Conservation (phyloP, 1,284 basidiomycete species). For the Mixia osmundae region DNA sequence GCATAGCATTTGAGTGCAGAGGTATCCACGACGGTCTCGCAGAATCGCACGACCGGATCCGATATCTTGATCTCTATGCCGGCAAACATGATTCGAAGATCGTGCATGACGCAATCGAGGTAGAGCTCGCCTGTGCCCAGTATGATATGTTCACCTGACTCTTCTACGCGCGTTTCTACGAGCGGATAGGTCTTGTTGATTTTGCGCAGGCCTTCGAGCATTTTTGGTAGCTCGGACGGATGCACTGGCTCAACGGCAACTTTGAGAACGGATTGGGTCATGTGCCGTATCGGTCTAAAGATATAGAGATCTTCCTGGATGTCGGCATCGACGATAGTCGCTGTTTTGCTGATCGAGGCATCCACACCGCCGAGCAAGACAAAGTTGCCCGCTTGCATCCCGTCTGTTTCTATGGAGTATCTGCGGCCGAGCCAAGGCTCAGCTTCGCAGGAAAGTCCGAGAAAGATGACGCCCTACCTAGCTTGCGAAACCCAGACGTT, state of each 20-base stretch:
- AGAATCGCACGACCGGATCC: slow-evolving; percentile 94
- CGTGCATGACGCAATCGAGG: slow-evolving; percentile 90
- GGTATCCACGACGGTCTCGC: slow-evolving; percentile 95
- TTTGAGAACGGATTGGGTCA: slow-evolving; percentile 94
- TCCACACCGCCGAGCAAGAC: slow-evolving; percentile 83
- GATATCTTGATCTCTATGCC: slow-evolving; percentile 99
- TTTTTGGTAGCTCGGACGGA: slow-evolving; percentile 92
- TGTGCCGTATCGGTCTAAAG: slow-evolving; percentile 82
- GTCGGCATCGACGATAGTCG: slow-evolving; percentile 46
- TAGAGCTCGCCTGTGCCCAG: slow-evolving; percentile 94
- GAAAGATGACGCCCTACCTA: slow-evolving; percentile 29
- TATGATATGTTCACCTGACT: slow-evolving; percentile 90
- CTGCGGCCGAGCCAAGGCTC: slow-evolving; percentile 23
- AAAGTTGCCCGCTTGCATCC: slow-evolving; percentile 74
- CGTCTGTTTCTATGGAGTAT: slow-evolving; percentile 70
- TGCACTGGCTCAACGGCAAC: slow-evolving; percentile 95
- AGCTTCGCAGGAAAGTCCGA: neutral
- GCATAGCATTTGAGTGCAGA: slow-evolving; percentile 96
- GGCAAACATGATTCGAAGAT: slow-evolving; percentile 69
- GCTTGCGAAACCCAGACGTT: slow-evolving; percentile 75
- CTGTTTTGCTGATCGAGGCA: slow-evolving; percentile 80
- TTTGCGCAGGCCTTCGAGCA: slow-evolving; percentile 86
- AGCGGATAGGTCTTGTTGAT: slow-evolving; percentile 97
- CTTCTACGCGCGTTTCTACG: slow-evolving; percentile 84
- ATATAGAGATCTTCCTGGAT: slow-evolving; percentile 64